Conservation (phyloP, 176 grass and related monocot species). For the Cymbopogon citratus region DNA sequence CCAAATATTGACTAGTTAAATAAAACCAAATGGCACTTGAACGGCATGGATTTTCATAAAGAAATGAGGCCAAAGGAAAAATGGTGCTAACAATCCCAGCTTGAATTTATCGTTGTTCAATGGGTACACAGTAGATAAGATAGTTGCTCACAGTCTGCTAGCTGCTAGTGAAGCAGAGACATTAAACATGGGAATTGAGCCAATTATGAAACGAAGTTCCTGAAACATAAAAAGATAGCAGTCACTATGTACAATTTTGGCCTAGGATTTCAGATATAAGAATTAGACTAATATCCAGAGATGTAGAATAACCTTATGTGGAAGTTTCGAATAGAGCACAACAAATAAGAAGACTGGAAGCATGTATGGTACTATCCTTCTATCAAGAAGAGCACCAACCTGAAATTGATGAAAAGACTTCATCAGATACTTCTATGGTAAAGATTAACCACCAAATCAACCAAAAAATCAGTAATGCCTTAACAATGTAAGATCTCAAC, state of each 20-base stretch:
- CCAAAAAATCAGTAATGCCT: not conserved
- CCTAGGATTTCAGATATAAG: not conserved
- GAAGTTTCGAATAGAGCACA: slow-evolving; percentile 96
- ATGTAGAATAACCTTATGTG: slow-evolving; percentile 67
- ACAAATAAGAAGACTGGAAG: slow-evolving; percentile 88
- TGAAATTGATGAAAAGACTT: slow-evolving; percentile 40
- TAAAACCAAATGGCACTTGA: not conserved
- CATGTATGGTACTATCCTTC: slow-evolving; percentile 70
- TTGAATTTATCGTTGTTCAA: slow-evolving; percentile 19
- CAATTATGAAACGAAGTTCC: slow-evolving; percentile 93
- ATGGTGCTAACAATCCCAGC: not conserved
- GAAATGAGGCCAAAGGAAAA: not conserved
- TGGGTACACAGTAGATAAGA: slow-evolving; percentile 8
- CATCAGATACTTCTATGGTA: not conserved
- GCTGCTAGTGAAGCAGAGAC: slow-evolving; percentile 79
- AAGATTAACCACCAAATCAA: slow-evolving; percentile 8
- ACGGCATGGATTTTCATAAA: not conserved
- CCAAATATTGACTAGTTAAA: slow-evolving; percentile 21
- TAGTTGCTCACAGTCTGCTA: slow-evolving; percentile 68
- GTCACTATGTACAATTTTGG: not conserved
- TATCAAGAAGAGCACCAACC: slow-evolving; percentile 74
- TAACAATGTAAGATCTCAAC: not conserved
- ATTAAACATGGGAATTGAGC: slow-evolving; percentile 82
- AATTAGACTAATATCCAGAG: slow-evolving; percentile 1
- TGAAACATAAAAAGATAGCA: slow-evolving; percentile 39